Base-by-base conservation (phyloP, 306 rosid genomes). In the Trichosanthes truncata region DNA sequence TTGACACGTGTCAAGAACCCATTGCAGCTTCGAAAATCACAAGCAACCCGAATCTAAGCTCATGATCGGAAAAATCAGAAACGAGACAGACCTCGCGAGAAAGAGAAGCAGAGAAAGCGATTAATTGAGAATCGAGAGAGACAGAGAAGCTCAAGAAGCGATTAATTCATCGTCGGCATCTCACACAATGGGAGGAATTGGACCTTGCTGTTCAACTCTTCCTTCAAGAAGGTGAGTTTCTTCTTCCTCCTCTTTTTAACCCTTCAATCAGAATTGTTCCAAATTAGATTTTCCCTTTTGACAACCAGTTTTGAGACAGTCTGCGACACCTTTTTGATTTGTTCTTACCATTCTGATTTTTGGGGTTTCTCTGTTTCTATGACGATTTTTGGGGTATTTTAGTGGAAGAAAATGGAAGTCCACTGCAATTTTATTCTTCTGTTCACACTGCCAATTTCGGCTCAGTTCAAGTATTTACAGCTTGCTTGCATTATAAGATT, bases 161-260 rank as follows among this genome's bases (percentile, higher is more conserved):
- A 5, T 65, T 17, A 65, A 13, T 41, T 69, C 35, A 9, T 11
- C 49, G 14, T 62, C 13, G 43, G 26, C 3, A 40, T 49, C 80
- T 66, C 81, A 48, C 21, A 76, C 80, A 56, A 94, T 94, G 98
- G 95, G 93, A 77, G 95, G 89, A 23, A 73, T 90, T 67, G 80
- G 87, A 31, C 35, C 81, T 79, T 83, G 82, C 81, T 87, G 49
- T 41, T 85, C 90, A 61, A 80, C 87, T 69, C 80, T 89, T 73
- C 85, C 87, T 79, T 84, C 92, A 56, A 76, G 86, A 85, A 91
- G 94, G 95, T 90, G 79, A 14, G 0, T 6, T 12, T 38, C 5
- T 49, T 45, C 14, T 52, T 4, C 65, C 33, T 21, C 68, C 46
- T 8, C 9, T 10, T 38, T 68, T 79, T 3, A 33, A n/a, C 38